Evolutionary conservation across 208 protist species (phyloP).

Genomic region (Wallacemonas collosoma): DNA sequence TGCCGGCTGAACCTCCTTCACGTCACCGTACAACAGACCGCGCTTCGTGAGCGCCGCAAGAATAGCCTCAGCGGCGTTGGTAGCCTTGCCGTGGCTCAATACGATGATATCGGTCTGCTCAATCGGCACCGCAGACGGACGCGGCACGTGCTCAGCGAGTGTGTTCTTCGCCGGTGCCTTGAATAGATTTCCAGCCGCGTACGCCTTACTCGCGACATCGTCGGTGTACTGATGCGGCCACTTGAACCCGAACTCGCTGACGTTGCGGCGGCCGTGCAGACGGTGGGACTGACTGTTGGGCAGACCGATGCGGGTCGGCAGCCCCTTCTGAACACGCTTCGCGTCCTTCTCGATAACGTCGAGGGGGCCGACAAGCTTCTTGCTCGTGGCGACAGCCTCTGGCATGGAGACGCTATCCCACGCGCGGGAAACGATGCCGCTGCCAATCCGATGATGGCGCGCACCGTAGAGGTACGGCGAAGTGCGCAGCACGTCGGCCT

Average conservation of each 20-base stretch:
- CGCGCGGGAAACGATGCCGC: constrained; percentile 64
- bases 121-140: constrained; percentile 56
- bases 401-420: constrained; percentile 80
- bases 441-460: constrained; percentile 81
- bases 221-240: constrained; percentile 69
- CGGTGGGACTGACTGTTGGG: constrained; percentile 72
- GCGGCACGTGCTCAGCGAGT: constrained; percentile 45
- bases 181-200: constrained; percentile 82
- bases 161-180: constrained; percentile 43
- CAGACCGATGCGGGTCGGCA: constrained; percentile 74
- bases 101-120: constrained; percentile 64
- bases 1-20: constrained; percentile 43
- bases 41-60: constrained; percentile 43
- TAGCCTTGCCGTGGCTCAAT: constrained; percentile 39
- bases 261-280: constrained; percentile 68
- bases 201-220: constrained; percentile 57
- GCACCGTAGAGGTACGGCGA: constrained; percentile 77
- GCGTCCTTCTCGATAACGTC: constrained; percentile 69
- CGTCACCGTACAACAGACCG: constrained; percentile 80
- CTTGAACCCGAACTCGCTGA: constrained; percentile 83
- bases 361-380: constrained; percentile 19
- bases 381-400: constrained; percentile 5
- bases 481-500: constrained; percentile 60
- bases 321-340: constrained; percentile 62
- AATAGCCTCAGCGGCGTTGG: constrained; percentile 48